Percentiles rank a stretch among this genome's conserved stretches.
These are phyloP conservation scores for Odontarrhena argentea DNA, from an alignment of 345 rosid species.

Conservation along the genomic window DNA sequence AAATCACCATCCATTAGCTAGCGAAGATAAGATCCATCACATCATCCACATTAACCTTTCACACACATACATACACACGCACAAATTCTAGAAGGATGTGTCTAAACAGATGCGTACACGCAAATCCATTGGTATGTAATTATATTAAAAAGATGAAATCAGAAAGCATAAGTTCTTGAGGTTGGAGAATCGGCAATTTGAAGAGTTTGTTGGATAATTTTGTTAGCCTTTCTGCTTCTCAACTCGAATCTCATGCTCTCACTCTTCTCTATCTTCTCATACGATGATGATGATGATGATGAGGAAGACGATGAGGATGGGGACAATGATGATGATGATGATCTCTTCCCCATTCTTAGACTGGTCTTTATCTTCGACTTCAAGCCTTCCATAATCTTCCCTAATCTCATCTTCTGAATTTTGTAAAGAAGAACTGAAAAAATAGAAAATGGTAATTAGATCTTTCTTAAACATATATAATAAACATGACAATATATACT, in stretches of 20 bases:
- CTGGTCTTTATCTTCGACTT: constrained; percentile 63
- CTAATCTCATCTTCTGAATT: constrained; percentile 54
- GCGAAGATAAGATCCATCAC: constrained; percentile 30
- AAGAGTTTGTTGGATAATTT: constrained; percentile 70
- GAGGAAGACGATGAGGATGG: constrained; percentile 27
- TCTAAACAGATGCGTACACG: constrained; percentile 30
- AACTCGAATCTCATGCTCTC: constrained; percentile 95
- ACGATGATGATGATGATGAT: constrained; percentile 35
- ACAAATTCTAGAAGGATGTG: neutral
- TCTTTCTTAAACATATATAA: neutral
- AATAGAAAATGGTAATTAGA: neutral
- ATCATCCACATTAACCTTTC: constrained; percentile 30
- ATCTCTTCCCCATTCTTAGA: constrained; percentile 56
- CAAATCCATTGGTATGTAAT: constrained; percentile 17
- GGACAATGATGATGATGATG: constrained; percentile 24
- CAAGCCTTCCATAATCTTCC: constrained; percentile 56
- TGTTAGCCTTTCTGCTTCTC: constrained; percentile 77
- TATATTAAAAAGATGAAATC: constrained; percentile 26
- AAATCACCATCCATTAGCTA: constrained; percentile 3
- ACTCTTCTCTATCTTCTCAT: constrained; percentile 87
- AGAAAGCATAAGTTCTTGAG: constrained; percentile 57
- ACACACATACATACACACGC: constrained; percentile 15
- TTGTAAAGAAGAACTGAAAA: neutral
- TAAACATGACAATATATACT: too few relatives aligned
- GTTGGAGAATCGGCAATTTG: constrained; percentile 78